Evolutionary conservation across 2,329 filamentous ascomycete species (phyloP), one percentile per base, ranked within the genome.

Genomic region (Pseudogymnoascus sp.): DNA sequence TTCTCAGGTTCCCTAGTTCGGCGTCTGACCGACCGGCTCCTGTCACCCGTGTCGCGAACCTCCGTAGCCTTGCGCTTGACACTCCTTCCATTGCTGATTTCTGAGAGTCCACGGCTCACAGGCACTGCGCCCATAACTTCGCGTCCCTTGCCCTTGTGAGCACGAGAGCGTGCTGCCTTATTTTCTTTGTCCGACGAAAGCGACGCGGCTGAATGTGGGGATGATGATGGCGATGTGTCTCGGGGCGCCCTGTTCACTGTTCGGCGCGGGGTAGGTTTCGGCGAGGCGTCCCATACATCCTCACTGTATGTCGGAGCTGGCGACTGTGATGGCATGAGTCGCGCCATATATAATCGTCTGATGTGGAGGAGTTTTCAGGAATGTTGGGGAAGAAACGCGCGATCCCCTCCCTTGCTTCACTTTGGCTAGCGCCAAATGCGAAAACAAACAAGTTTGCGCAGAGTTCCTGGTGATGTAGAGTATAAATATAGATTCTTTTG

Each of bases 151-250:
- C 78, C 77, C 67, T 82, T 84, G 15, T 70, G 70, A 23, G 70
- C 68, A 46, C 68, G 66, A 15, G 68, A 61, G 62, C 46, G 65
- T 67, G 65, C n/a, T 66, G 66, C 65, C 5, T 66, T 69, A 65
- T 83, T 82, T 64, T 82, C 80, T 68, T 82, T 82, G 67, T 82
- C 80, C 5, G 80, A 82, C 1, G 72, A 75, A 37, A 65, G 65
- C 11, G 72, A 73, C 7, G 72, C 72, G 11, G 70, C 69, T 9
- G 73, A 68, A 17, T 78, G 75, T 9, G 75, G 72, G 23, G 70
- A 69, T 50, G 71, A 72, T 44, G 68, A 64, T 23, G 68, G 67
- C 7, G 60, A 44, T 38, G 26, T 53, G 46, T 53, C 46, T 31
- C 64, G 56, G 11, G 59, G 42, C 33, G 35, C 65, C 62, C 65